Evolutionary conservation across 345 rosid species (phyloP), one percentile per base, ranked within the genome.

Genomic region (Bruguiera parviflora): DNA sequence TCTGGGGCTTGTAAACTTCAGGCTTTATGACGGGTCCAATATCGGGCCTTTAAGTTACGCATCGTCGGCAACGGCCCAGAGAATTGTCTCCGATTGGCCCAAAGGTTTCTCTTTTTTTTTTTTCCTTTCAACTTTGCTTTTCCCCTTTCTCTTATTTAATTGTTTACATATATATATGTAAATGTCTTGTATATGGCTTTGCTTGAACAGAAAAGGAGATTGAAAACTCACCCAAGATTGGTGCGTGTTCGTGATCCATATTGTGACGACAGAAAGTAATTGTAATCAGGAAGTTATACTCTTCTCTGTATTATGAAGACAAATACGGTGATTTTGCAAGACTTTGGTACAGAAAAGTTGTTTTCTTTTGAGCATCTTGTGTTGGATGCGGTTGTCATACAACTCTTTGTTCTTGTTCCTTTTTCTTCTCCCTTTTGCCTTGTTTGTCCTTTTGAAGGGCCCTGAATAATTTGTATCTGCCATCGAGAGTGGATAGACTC

Each of bases 41-140:
- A 83, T 92, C 80, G 98, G 98, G 8, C 98, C 96, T 0, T 88
- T 92, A 75, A 83, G 85, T 53, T 92, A 86, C 89, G 84, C 95
- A 1, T 55, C 91, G 20, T 82, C 95, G 0, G 90, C 98, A 6
- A 92, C 69, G n/a, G n/a, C n/a, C n/a, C n/a, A n/a, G n/a, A n/a
- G n/a, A n/a, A n/a, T n/a, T n/a, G n/a, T n/a, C n/a, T n/a, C n/a
- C n/a, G n/a, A n/a, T n/a, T n/a, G n/a, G n/a, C n/a, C n/a, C n/a
- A n/a, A n/a, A n/a, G n/a, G n/a, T n/a, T n/a, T n/a, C n/a, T n/a
- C n/a, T n/a, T n/a, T n/a, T n/a, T n/a, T n/a, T n/a, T n/a, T n/a
- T n/a, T n/a, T n/a, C n/a, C n/a, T n/a, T n/a, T n/a, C n/a, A n/a
- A n/a, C n/a, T n/a, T n/a, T n/a, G n/a, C n/a, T n/a, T n/a, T n/a